Evolutionary conservation across 23 red algal genomes (phyloP), one percentile per base, ranked within the genome.

Genomic region (Chondrus crispus): DNA sequence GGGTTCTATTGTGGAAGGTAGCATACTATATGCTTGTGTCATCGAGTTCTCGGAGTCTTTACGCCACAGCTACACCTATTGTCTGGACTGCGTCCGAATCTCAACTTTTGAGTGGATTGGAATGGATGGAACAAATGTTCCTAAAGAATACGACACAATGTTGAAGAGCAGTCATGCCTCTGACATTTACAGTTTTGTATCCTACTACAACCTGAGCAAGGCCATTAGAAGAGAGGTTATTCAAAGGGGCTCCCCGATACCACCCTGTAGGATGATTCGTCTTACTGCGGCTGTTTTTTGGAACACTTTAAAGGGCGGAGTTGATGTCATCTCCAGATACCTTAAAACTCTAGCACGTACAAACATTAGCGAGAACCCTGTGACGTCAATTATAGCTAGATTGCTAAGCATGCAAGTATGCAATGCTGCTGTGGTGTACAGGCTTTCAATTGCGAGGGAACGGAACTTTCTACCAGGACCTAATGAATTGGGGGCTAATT

Each of bases 161-260:
- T 60, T 85, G 81, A 63, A 85, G 30, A n/a, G 18, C 57, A 68
- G 54, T 0, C 57, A 85, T 44, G 54, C 54, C 7, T 68, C 81
- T n/a, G 81, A 85, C 51, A 30, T 85, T 20, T 44, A 68, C 40
- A 43, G 32, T 13, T 85, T 43, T 44, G 35, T 60, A n/a, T 68
- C 2, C 13, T 85, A 43, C 57, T 85, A 85, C 57, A 68, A 44
- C 46, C 20, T 85, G 8, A 68, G 81, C 40, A 9, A 68, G 8
- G 81, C 81, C 35, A 22, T 66, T 22, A 22, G 60, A 66, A 32
- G 60, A 32, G 35, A 22, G 60, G 0, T 66, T 32, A 66, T 66
- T 66, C 26, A 66, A 32, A 66, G 1, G 60, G 60, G 60, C 26
- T 32, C 26, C 35, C 60, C 60, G 26, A 66, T 66, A 32, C 60